Percentiles rank a stretch among this genome's conserved stretches.
phyloP scores from a whole-genome alignment of 2,329 filamentous ascomycete species.

The Falciphora oryzae region DNA sequence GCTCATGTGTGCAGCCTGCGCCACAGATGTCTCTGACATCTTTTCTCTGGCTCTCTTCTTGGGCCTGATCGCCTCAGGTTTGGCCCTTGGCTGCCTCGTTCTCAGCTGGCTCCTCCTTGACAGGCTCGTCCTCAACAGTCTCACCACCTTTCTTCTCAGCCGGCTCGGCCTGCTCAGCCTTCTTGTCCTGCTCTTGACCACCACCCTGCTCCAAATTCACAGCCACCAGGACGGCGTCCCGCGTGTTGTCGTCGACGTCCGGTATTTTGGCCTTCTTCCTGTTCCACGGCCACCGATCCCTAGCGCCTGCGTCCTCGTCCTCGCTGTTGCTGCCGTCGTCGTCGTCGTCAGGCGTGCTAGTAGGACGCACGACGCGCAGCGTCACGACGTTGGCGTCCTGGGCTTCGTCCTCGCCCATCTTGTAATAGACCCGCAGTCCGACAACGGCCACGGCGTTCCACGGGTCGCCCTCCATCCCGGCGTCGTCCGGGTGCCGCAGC shows the following conservation, averaged over 20 bases:
- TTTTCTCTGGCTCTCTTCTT: too few relatives aligned
- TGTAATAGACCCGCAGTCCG: slow-evolving; percentile 54
- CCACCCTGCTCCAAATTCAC: neutral
- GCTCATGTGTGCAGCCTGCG: too few relatives aligned
- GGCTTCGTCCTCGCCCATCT: slow-evolving; percentile 21
- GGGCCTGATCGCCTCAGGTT: too few relatives aligned
- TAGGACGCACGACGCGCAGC: slow-evolving; percentile 23
- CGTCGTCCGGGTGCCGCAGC: slow-evolving; percentile 20
- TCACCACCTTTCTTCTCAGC: too few relatives aligned
- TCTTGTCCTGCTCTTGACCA: neutral
- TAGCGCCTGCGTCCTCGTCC: slow-evolving; percentile 10
- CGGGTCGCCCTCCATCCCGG: slow-evolving; percentile 44
- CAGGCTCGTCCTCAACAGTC: neutral
- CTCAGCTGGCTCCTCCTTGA: neutral
- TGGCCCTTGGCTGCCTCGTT: too few relatives aligned
- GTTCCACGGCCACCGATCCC: slow-evolving; percentile 11
- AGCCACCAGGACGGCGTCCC: slow-evolving; percentile 1
- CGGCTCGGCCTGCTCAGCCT: too few relatives aligned
- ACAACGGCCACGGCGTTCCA: slow-evolving; percentile 60
- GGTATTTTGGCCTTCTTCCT: slow-evolving; percentile 1
- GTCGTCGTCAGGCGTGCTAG: slow-evolving; percentile 15
- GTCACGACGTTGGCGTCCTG: slow-evolving; percentile 17
- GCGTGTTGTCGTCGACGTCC: slow-evolving; percentile 5
- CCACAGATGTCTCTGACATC: too few relatives aligned
- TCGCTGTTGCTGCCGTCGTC: slow-evolving; percentile 24